These are phyloP conservation scores for Phaffia tasmanica DNA, from an alignment of 768 basidiomycete species.

Conservation along the genomic window DNA sequence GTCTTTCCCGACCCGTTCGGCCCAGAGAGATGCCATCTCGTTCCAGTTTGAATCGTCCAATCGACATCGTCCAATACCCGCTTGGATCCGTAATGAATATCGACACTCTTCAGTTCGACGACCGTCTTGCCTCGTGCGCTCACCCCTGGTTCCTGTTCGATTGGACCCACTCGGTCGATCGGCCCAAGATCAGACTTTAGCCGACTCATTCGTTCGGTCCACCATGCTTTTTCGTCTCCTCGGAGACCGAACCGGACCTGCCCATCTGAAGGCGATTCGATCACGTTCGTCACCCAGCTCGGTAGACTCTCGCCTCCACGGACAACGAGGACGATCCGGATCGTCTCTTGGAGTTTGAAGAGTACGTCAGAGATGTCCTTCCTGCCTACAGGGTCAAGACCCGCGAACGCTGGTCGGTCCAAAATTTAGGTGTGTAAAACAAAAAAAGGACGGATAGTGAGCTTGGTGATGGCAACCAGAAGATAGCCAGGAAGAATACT, in stretches of 20 bases:
- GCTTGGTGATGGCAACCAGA: background rate
- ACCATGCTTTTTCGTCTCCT: slow-evolving; percentile 40
- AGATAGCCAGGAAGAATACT: background rate
- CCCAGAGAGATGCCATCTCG: slow-evolving; percentile 83
- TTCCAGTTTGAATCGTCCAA: slow-evolving; percentile 72
- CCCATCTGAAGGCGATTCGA: slow-evolving; percentile 35
- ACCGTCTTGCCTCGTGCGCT: slow-evolving; percentile 40
- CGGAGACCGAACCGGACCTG: slow-evolving; percentile 49
- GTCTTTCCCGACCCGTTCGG: slow-evolving; percentile 88
- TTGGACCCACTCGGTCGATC: slow-evolving; percentile 17
- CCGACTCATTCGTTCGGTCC: slow-evolving; percentile 47
- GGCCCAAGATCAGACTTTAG: slow-evolving; percentile 30
- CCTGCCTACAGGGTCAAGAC: slow-evolving; percentile 34
- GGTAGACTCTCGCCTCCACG: slow-evolving; percentile 33
- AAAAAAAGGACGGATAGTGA: background rate
- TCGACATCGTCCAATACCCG: slow-evolving; percentile 65
- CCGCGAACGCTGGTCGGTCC: slow-evolving; percentile 30
- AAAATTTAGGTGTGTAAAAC: too few species aligned
- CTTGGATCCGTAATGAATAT: slow-evolving; percentile 58
- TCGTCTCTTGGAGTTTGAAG: slow-evolving; percentile 29
- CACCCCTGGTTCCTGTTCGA: too few species aligned
- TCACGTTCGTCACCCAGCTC: slow-evolving; percentile 35
- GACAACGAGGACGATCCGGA: slow-evolving; percentile 32
- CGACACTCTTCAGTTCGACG: slow-evolving; percentile 55
- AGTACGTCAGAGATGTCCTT: slow-evolving; percentile 33